phyloP scores from a whole-genome alignment of 345 rosid genomes.

The Brassica juncea region DNA sequence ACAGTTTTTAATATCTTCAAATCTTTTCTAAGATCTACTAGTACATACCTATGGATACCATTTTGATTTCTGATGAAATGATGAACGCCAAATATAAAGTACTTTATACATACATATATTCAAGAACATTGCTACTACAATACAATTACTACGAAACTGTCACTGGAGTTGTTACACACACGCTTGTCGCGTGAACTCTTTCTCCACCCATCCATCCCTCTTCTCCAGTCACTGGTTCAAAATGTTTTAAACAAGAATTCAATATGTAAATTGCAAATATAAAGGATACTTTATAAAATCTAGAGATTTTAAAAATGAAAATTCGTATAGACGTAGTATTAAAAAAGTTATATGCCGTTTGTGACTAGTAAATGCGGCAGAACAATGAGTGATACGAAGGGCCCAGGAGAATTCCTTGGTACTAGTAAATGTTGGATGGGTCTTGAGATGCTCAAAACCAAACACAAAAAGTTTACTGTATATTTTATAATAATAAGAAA shows the following conservation, averaged over 20 bases:
- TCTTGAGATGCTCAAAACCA: slow-evolving; percentile 12
- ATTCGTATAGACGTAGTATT: neutral
- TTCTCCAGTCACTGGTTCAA: neutral
- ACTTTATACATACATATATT: neutral
- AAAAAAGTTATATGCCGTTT: slow-evolving; percentile 20
- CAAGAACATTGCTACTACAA: neutral
- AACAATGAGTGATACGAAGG: slow-evolving; percentile 21
- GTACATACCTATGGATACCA: neutral
- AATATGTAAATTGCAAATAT: neutral
- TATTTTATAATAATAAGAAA: neutral
- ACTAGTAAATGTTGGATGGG: slow-evolving; percentile 27
- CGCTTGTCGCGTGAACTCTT: neutral
- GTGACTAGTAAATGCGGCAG: slow-evolving; percentile 6
- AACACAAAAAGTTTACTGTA: neutral
- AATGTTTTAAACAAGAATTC: neutral
- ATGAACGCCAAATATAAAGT: neutral
- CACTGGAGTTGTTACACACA: neutral
- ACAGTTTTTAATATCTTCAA: neutral
- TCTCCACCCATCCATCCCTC: neutral
- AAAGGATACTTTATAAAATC: neutral
- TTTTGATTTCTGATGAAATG: neutral
- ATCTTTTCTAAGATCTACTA: neutral
- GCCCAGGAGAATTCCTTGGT: slow-evolving; percentile 25
- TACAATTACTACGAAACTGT: neutral
- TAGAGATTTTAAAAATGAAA: neutral